Base-by-base conservation (phyloP, 768 basidiomycete genomes). In the Tubosaeta sp. region DNA sequence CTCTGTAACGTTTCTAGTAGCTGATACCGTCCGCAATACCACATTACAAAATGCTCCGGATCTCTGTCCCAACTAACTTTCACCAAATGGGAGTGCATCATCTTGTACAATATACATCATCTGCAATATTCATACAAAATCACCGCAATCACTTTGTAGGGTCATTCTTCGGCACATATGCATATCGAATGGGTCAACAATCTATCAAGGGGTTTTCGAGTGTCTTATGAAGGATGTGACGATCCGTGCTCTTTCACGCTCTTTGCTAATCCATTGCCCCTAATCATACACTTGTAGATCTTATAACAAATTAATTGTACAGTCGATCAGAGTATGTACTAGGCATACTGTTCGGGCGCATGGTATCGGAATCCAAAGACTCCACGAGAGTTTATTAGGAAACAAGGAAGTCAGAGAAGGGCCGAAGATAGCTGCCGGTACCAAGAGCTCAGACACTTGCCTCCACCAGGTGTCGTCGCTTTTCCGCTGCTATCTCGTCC, bases 1-100 rank as follows among this genome's bases (percentile, higher is more conserved):
- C 68, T 16, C 55, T 74, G 25, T 65, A 62, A 19, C 33, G 17
- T 32, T 39, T 22, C 16, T 14, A 6, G 12, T 8, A 22, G 2
- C 5, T 32, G 37, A 31, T 10, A 44, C 25, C 16, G 14, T 43
- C 10, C 14, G 37, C 19, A 38, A 13, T 12, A 26, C 22, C 22
- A 22, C 22, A 22, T 17, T 16, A 4, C 17, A 4, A 38, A 38
- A 4, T n/a, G 10, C 37, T 14, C 10, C 37, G 4, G 9, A 17
- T 38, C n/a, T 38, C 37, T 17, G 2, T 16, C 37, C 8, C 17
- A 4, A 17, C 17, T 7, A 10, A 38, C 14, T 17, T 38, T 8
- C 6, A 38, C n/a, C 10, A 14, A 1, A 10, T 11, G 37, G n/a
- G 37, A 9, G 19, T 17, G 6, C 17, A 41, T 26, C 39, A 25